Conservation (phyloP, 805 yeast species). For the Candida oleophila region DNA sequence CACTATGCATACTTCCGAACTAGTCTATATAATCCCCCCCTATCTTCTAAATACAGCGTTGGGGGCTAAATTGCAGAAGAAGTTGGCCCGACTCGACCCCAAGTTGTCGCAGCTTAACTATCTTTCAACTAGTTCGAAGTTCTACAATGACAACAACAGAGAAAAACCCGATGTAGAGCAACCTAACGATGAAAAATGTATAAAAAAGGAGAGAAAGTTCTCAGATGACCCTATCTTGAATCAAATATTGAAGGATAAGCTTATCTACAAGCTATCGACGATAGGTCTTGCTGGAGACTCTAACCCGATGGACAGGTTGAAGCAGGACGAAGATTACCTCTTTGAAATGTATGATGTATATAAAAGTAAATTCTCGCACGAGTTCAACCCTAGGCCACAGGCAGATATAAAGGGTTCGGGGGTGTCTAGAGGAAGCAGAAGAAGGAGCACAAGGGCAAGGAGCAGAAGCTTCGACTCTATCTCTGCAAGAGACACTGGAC, state of each 20-base stretch:
- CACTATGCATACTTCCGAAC: conserved; percentile 15
- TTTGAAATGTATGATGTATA: conserved; percentile 31
- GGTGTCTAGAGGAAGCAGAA: neutral
- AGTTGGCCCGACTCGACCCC: conserved; percentile 20
- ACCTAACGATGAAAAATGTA: neutral
- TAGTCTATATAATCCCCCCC: conserved; percentile 40
- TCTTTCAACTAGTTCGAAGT: conserved; percentile 24
- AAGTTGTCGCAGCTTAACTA: conserved; percentile 26
- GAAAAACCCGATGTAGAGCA: neutral
- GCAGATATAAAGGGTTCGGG: conserved; percentile 1
- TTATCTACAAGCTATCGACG: conserved; percentile 32
- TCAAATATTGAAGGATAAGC: conserved; percentile 29
- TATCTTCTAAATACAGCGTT: conserved; percentile 37
- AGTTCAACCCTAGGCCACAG: conserved; percentile 4
- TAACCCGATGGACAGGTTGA: conserved; percentile 22
- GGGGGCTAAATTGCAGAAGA: conserved; percentile 31
- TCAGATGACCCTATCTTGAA: conserved; percentile 32
- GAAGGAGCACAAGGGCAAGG: neutral
- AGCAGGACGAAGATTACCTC: conserved; percentile 26
- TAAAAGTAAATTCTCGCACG: conserved; percentile 21
- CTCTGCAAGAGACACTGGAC: neutral
- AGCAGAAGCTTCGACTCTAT: neutral
- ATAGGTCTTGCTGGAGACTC: conserved; percentile 34
- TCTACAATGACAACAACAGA: conserved; percentile 11
- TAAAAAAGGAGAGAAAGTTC: conserved; percentile 12